Percentiles rank a stretch among this genome's conserved stretches.
Evolutionary conservation across 1,284 basidiomycete species (phyloP).

Genomic region (Austroboletus sp.): DNA sequence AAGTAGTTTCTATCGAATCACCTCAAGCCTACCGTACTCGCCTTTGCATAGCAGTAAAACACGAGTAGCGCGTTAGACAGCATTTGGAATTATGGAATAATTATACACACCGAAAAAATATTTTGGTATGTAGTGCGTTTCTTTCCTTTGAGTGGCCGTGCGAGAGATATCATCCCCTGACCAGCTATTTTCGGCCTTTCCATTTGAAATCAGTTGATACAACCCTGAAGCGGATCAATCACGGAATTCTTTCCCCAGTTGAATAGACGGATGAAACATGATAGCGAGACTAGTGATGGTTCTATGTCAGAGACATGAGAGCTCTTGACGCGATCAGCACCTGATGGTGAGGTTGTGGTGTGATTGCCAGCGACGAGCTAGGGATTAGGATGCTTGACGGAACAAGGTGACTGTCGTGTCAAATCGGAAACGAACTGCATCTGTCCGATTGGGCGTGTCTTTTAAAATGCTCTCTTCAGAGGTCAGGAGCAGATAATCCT

Average conservation of each 20-base stretch:
- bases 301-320: constrained; percentile 1
- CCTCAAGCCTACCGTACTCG: background rate
- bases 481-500: background rate
- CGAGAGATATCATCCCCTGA: background rate
- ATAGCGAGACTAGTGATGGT: background rate
- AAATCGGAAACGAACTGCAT: background rate
- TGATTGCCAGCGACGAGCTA: background rate
- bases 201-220: constrained; percentile 14
- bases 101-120: constrained; percentile 1
- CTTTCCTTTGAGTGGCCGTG: background rate
- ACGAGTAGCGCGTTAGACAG: background rate
- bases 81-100: too few relatives aligned
- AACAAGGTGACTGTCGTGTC: too few relatives aligned
- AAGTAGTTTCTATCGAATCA: background rate
- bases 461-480: background rate
- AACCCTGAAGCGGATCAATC: background rate
- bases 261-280: constrained; percentile 1
- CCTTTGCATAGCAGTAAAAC: background rate
- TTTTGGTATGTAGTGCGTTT: background rate
- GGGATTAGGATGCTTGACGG: too few relatives aligned
- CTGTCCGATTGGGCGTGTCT: background rate
- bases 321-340: constrained; percentile 1
- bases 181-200: constrained; percentile 1
- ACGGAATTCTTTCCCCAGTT: constrained; percentile 1
- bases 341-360: background rate